phyloP scores from a whole-genome alignment of 116 monocot genomes.

The Phalaenopsis hybrid region DNA sequence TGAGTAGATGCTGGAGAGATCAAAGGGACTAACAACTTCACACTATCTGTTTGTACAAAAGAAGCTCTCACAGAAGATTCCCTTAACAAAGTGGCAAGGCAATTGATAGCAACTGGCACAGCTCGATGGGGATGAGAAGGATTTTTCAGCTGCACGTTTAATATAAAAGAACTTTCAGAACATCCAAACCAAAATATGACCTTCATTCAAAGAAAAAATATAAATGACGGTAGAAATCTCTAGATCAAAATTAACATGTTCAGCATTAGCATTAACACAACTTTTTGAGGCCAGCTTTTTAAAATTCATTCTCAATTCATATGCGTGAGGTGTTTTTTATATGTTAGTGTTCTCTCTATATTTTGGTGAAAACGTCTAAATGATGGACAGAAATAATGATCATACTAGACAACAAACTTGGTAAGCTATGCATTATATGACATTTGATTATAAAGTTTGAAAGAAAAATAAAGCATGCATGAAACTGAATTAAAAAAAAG shows the following conservation, averaged over 20 bases:
- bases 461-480: not conserved
- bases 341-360: too few species aligned
- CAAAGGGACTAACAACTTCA: slow-evolving; percentile 80
- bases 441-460: not conserved
- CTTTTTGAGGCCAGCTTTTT: too few species aligned
- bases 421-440: not conserved
- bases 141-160: slow-evolving; percentile 59
- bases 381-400: not conserved
- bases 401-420: not conserved
- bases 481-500: not conserved
- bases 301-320: too few species aligned
- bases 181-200: not conserved
- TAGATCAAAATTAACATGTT: not conserved
- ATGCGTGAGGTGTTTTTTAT: too few species aligned
- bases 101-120: slow-evolving; percentile 58
- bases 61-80: slow-evolving; percentile 51
- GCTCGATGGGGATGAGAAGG: slow-evolving; percentile 75
- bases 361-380: too few species aligned
- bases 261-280: not conserved
- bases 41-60: slow-evolving; percentile 86
- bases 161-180: not conserved
- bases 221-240: not conserved
- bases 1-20: slow-evolving; percentile 91
- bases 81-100: slow-evolving; percentile 67
- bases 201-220: not conserved